Evolutionary conservation across 2,329 filamentous ascomycete species (phyloP), one percentile per base, ranked within the genome.

Genomic region (Sclerotinia minor): DNA sequence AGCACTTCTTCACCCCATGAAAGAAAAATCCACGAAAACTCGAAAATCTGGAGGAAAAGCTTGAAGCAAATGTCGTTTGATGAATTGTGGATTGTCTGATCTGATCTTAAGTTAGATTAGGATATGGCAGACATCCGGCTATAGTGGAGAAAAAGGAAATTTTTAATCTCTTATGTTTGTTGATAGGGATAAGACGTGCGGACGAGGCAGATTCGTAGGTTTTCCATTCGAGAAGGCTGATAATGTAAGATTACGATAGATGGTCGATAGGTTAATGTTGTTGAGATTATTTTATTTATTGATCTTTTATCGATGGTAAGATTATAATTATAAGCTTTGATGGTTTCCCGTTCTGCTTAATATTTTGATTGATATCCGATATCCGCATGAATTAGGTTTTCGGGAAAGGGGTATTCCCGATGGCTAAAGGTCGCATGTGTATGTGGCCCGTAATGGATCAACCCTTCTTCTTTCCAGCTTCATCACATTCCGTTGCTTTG

Each of bases 41-140:
- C 41, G 57, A 32, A 47, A 7, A n/a, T 60, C 41, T 32, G 57
- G 24, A 59, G 57, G 57, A 59, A 41, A 32, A 29, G 57, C 58
- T 15, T 60, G 44, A 8, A 35, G 58, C 58, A 32, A 13, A 35
- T 32, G 19, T 60, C n/a, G 58, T 60, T 60, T 60, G 44, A 60
- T 60, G 58, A 60, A 60, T 49, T 49, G 44, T 60, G 58, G 58
- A 60, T 60, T 60, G 24, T 7, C 41, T 29, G 57, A 26, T 32
- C 57, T 49, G 58, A 24, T 35, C 29, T 55, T 55, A 38, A 38
- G 2, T 29, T 29, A 29, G 32, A 32, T 15, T 55, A 4, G 21
- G 19, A 3, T 50, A 6, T 17, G 63, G 26, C n/a, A 32, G 24
- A 47, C 21, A n/a, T 58, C 41, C 38, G 52, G 4, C 38, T 63